phyloP scores from a whole-genome alignment of 345 rosid species.

The Rhodamnia rubescens region DNA sequence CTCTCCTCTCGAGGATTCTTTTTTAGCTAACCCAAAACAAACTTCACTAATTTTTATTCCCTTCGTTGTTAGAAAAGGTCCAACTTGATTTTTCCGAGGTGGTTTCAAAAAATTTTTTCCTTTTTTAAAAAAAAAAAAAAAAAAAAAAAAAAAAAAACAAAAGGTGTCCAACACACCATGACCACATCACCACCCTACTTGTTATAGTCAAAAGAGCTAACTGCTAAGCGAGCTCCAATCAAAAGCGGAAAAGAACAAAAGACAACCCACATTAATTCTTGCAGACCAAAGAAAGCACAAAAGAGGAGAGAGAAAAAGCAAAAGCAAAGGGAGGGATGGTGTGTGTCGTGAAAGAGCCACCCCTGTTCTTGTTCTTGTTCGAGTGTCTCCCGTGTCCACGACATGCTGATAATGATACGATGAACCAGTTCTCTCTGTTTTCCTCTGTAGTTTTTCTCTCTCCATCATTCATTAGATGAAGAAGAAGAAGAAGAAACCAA shows the following conservation, averaged over 20 bases:
- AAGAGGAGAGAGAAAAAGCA: not conserved
- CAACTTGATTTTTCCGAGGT: not conserved
- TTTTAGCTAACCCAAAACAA: not conserved
- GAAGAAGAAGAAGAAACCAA: not conserved
- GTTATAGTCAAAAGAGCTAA: not conserved
- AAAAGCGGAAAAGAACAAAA: not conserved
- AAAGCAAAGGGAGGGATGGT: not conserved
- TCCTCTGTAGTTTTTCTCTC: not conserved
- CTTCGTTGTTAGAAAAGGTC: not conserved
- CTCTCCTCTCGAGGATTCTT: not conserved
- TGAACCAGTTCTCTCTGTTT: not conserved
- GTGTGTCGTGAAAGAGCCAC: not conserved
- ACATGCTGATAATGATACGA: slow-evolving; percentile 12
- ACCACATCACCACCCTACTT: not conserved
- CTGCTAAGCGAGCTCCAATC: slow-evolving; percentile 1
- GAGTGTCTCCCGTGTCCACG: slow-evolving; percentile 25
- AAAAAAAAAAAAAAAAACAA: not conserved
- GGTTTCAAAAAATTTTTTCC: not conserved
- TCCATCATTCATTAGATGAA: not conserved
- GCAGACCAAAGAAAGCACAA: not conserved
- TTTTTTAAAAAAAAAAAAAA: not conserved
- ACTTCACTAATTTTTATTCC: not conserved
- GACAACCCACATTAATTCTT: slow-evolving; percentile 7
- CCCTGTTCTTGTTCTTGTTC: slow-evolving; percentile 17
- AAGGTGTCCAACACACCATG: not conserved